A percentile compares a stretch with the other conserved stretches of the same genome.
phyloP scores from a whole-genome alignment of 768 basidiomycete genomes.

The Heimioporus sp. region DNA sequence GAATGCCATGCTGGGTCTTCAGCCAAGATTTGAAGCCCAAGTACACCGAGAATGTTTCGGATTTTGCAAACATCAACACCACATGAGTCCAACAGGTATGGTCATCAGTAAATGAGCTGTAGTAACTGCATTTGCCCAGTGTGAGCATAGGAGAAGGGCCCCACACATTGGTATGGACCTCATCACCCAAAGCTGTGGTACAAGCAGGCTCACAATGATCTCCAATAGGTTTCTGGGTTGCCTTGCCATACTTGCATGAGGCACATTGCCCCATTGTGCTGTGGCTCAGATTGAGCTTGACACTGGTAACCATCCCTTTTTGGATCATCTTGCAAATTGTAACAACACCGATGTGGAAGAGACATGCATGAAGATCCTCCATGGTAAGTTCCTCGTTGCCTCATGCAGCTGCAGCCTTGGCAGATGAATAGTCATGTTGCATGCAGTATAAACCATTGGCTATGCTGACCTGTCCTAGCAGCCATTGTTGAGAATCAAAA shows the following conservation, averaged over 20 bases:
- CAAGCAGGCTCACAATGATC: conserved; percentile 16
- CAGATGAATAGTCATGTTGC: no score
- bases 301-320: conserved; percentile 31
- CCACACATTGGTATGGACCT: conserved; percentile 44
- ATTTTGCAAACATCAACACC: conserved; percentile 10
- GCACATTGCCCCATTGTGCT: conserved; percentile 34
- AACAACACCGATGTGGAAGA: conserved; percentile 34
- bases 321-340: conserved; percentile 22
- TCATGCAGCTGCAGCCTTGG: no score
- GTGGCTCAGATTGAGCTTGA: conserved; percentile 20
- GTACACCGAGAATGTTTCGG: background rate
- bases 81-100: conserved; percentile 17
- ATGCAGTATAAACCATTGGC: no score
- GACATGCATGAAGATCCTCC: conserved; percentile 30
- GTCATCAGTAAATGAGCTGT: conserved; percentile 30
- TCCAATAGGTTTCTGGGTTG: conserved; percentile 31
- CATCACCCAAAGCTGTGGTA: conserved; percentile 28
- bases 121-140: conserved; percentile 19
- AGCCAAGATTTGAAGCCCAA: background rate
- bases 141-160: conserved; percentile 37
- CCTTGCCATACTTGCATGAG: conserved; percentile 44
- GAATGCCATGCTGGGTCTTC: background rate
- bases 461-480: no score
- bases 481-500: no score
- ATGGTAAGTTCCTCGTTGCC: conserved; percentile 14